phyloP scores from a whole-genome alignment of 83 land plant species.

The Larix sibirica region DNA sequence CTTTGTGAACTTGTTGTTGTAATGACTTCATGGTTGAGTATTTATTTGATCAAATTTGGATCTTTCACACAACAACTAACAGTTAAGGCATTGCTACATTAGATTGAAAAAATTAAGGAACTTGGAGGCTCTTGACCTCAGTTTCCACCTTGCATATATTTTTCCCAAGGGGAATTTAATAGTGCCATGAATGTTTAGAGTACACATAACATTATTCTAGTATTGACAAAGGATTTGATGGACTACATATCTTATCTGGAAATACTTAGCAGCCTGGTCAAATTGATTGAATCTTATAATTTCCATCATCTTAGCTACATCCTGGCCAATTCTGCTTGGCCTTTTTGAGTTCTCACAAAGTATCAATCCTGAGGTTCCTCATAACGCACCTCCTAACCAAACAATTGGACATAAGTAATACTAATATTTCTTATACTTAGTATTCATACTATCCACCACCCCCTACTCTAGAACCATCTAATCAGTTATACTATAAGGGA shows the following conservation, averaged over 20 bases:
- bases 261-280: constrained; percentile 30
- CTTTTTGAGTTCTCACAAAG: constrained; percentile 30
- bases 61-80: no score
- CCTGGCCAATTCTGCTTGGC: constrained; percentile 30
- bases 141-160: no score
- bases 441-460: constrained; percentile 31
- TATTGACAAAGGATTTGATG: no score
- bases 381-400: background rate
- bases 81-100: no score
- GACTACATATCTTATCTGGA: constrained; percentile 18
- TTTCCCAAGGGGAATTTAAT: no score
- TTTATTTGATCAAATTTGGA: no score
- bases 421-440: constrained; percentile 32
- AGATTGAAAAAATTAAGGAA: no score
- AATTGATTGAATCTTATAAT: constrained; percentile 37
- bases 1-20: no score
- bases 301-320: constrained; percentile 22
- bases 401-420: background rate
- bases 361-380: constrained; percentile 26
- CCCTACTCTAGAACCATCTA: constrained; percentile 26
- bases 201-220: no score
- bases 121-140: no score
- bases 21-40: no score
- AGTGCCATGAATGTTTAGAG: no score
- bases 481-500: constrained; percentile 42